Conservation (phyloP, 495 filamentous ascomycete species). For the Podospora anserina region DNA sequence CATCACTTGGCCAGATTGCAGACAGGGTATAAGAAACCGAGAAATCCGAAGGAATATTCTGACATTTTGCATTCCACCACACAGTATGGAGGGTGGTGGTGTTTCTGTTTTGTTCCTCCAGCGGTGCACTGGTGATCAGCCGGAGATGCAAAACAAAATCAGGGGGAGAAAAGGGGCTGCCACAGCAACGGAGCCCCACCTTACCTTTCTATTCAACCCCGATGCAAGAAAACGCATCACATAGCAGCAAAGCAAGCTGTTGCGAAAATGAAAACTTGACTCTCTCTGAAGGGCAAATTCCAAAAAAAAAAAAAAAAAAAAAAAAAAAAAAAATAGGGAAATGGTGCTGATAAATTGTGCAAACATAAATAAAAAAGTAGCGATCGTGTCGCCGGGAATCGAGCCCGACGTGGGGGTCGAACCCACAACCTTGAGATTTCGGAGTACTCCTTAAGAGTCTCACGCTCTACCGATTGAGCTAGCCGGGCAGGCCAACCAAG, state of each 20-base stretch:
- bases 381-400: slow-evolving; percentile 19
- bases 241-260: too few relatives aligned
- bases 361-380: neutral
- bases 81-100: too few relatives aligned
- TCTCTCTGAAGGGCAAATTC: too few relatives aligned
- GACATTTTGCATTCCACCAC: too few relatives aligned
- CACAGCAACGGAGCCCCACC: neutral
- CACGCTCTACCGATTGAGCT: slow-evolving; percentile 84
- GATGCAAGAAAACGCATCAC: too few relatives aligned
- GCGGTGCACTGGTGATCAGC: neutral
- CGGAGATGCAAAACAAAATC: neutral
- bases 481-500: slow-evolving; percentile 41
- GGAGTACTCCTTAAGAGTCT: slow-evolving; percentile 62
- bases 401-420: slow-evolving; percentile 30
- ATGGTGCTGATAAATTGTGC: too few relatives aligned
- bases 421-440: slow-evolving; percentile 29
- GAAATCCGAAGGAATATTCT: too few relatives aligned
- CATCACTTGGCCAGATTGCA: too few relatives aligned
- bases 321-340: neutral
- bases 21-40: too few relatives aligned
- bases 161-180: neutral
- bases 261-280: too few relatives aligned
- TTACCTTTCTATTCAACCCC: neutral
- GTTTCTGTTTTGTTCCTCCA: too few relatives aligned
- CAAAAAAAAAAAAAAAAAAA: too few relatives aligned